These are phyloP conservation scores for Darksidea phi DNA, from an alignment of 495 filamentous ascomycete genomes.

Conservation along the genomic window DNA sequence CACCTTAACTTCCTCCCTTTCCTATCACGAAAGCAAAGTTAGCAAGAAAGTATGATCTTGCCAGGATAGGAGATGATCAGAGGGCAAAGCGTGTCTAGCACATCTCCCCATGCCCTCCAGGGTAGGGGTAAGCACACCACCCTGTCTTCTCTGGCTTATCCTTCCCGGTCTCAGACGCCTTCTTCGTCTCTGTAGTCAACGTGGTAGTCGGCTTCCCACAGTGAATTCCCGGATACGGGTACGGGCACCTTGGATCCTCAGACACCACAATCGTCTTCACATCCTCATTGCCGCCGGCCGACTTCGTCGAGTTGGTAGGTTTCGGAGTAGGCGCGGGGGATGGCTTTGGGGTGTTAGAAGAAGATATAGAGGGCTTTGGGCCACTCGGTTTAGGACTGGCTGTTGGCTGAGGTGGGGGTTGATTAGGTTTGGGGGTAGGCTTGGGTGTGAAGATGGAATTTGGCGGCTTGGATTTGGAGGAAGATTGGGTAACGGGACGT, in stretches of 20 bases:
- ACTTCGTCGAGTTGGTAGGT: neutral
- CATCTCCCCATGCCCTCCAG: neutral
- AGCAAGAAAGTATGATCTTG: neutral
- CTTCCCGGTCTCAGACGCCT: too few species aligned
- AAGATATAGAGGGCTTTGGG: neutral
- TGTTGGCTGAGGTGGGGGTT: too few species aligned
- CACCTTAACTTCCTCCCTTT: neutral
- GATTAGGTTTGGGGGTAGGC: too few species aligned
- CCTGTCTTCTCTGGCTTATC: neutral
- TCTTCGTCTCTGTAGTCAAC: too few species aligned
- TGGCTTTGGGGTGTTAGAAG: neutral
- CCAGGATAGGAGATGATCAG: too few species aligned
- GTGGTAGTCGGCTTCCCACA: slow-evolving; percentile 3
- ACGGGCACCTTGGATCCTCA: slow-evolving; percentile 21
- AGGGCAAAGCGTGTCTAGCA: neutral
- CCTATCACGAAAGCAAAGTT: neutral
- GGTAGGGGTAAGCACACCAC: slow-evolving; percentile 1
- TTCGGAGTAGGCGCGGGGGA: neutral
- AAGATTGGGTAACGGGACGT: too few species aligned
- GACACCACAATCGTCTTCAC: neutral
- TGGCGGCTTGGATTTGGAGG: too few species aligned
- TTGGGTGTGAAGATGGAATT: too few species aligned
- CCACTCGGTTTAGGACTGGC: too few species aligned
- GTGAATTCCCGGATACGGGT: slow-evolving; percentile 20
- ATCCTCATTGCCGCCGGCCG: neutral